Conservation (phyloP, 345 rosid genomes). For the Capsella bursapastoris region DNA sequence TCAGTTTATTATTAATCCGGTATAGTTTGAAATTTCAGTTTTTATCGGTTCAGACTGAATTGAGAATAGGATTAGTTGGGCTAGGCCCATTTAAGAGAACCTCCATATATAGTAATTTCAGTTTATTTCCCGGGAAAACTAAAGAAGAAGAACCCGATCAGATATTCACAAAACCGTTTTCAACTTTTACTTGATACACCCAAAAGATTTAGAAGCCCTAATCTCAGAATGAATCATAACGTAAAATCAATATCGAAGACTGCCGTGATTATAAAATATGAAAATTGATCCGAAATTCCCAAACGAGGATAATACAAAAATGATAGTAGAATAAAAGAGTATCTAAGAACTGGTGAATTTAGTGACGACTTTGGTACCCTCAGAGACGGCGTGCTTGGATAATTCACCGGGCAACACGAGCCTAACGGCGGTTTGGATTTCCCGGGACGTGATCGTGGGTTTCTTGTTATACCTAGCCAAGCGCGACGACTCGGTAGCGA, state of each 20-base stretch:
- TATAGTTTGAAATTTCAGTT: background rate
- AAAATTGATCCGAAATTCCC: background rate
- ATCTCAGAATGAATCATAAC: background rate
- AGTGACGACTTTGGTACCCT: constrained; percentile 74
- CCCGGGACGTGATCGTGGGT: constrained; percentile 70
- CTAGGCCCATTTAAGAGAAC: background rate
- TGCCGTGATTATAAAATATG: background rate
- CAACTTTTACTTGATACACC: background rate
- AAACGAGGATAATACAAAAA: background rate
- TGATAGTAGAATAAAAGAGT: background rate
- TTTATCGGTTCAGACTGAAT: background rate
- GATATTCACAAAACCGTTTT: background rate
- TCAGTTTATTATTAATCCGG: constrained; percentile 14
- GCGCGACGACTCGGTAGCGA: constrained; percentile 65
- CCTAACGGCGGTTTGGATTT: constrained; percentile 72
- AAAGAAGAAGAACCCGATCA: background rate
- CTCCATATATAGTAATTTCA: background rate
- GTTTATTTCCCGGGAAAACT: constrained; percentile 15
- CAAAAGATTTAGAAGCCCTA: background rate
- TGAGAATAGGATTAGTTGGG: background rate
- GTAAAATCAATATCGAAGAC: background rate
- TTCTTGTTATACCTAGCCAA: constrained; percentile 80
- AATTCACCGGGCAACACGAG: constrained; percentile 71
- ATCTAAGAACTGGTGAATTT: constrained; percentile 65
- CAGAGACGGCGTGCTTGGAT: constrained; percentile 73